Base-by-base conservation (phyloP, 2,329 filamentous ascomycete genomes). In the Periconia sp. region DNA sequence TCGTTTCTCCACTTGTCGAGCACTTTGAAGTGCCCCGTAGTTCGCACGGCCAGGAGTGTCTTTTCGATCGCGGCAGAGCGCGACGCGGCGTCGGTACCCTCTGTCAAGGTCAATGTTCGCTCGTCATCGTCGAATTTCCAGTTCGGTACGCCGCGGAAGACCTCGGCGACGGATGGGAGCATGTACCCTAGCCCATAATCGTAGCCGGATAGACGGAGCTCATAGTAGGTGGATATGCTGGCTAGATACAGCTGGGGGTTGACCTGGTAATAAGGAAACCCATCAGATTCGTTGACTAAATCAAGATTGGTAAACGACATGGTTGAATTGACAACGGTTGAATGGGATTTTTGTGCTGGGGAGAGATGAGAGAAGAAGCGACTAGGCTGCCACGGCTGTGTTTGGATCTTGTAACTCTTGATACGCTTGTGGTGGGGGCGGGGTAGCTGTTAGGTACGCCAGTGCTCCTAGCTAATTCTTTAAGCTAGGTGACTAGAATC, bases 211-310 rank as follows among this genome's bases (percentile, higher is more conserved):
- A 90, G 85, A 68, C 86, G 90, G 58, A 96, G 81, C 23, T 78
- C 80, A 64, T 85, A 82, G 72, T 85, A 85, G 10, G 80, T 78
- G 47, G 74, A 72, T 54, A 84, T 74, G 56, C 83, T 75, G 42
- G 77, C 72, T 43, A 81, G 75, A 71, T 88, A 85, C 47, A 78
- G 77, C 53, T 81, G 70, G 10, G 84, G 81, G 59, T 87, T 78
- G 50, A 79, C 80, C 52, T 87, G 80, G 52, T 82, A 81, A 74
- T 95, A 91, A 1, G 92, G 92, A 67, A 96, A 96, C 66, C 90
- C 81, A 69, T 85, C 82, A 73, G 81, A 83, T 71, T 85, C 81
- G 49, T 79, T 74, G 45, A 85, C 70, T 23, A 85, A 74, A 48
- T 84, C 80, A 47, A 85, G 74, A 58, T 84, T 81, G 23, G 79